These are phyloP conservation scores for Geotrichum bryndzae DNA, from an alignment of 1,139 yeast species.

Conservation along the genomic window DNA sequence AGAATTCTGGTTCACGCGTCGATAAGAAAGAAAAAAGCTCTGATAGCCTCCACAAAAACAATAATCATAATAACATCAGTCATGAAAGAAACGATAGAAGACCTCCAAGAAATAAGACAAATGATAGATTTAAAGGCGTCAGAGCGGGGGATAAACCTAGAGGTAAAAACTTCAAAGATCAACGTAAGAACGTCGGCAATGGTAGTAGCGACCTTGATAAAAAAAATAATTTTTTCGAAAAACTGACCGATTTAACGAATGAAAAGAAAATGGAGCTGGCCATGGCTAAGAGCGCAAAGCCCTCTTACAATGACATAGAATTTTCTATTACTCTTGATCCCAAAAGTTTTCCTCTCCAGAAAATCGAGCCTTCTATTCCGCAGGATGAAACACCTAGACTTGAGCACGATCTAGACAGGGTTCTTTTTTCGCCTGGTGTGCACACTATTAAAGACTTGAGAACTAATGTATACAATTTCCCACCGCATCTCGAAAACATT, in stretches of 20 bases:
- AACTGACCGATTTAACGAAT: conserved; percentile 1
- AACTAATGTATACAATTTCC: conserved; percentile 64
- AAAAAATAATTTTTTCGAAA: conserved; percentile 5
- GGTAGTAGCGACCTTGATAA: background rate
- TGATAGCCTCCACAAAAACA: background rate
- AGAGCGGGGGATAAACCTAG: background rate
- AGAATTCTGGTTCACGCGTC: background rate
- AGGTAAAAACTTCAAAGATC: background rate
- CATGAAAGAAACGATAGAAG: background rate
- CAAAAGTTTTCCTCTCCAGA: background rate
- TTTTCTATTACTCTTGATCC: conserved; percentile 3
- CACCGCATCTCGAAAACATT: conserved; percentile 54
- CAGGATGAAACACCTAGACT: conserved; percentile 42
- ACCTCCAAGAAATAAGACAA: background rate
- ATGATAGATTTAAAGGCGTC: background rate
- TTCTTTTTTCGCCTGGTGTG: conserved; percentile 75
- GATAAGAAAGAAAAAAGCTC: background rate
- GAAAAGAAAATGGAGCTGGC: background rate
- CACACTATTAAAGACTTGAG: conserved; percentile 76
- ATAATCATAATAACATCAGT: background rate
- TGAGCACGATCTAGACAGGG: conserved; percentile 60
- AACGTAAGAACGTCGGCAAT: background rate
- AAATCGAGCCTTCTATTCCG: background rate
- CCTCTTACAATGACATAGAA: background rate
- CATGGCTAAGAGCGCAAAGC: background rate